phyloP scores from a whole-genome alignment of 1,139 yeast species.

The Lodderomyces metapsilosis region DNA sequence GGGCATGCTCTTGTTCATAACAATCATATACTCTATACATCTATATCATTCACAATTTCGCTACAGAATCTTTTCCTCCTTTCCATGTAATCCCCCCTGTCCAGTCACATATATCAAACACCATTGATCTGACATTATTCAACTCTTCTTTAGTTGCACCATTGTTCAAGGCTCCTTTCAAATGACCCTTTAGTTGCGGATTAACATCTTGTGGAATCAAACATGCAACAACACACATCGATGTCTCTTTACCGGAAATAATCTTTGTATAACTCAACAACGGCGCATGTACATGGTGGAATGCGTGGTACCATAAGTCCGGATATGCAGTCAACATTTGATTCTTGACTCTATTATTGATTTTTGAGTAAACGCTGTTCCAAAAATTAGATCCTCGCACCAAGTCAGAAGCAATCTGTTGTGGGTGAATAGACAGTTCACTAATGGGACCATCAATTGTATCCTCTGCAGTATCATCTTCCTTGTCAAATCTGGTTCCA shows the following conservation, averaged over 20 bases:
- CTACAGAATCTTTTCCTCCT: conserved; percentile 60
- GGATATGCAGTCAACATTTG: conserved; percentile 79
- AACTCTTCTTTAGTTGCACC: conserved; percentile 72
- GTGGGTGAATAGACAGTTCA: conserved; percentile 28
- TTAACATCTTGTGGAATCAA: conserved; percentile 93
- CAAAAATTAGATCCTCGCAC: conserved; percentile 67
- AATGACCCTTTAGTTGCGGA: conserved; percentile 88
- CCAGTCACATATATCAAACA: conserved; percentile 71
- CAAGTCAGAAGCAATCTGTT: conserved; percentile 27
- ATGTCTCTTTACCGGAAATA: conserved; percentile 67
- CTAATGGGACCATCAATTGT: conserved; percentile 48
- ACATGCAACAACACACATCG: conserved; percentile 73
- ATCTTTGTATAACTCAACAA: conserved; percentile 67
- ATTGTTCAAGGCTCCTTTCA: conserved; percentile 77
- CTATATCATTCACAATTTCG: conserved; percentile 37
- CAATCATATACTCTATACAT: too few species aligned
- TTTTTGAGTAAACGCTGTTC: conserved; percentile 73
- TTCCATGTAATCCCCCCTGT: conserved; percentile 56
- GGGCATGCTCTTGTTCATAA: too few species aligned
- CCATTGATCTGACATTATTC: conserved; percentile 56
- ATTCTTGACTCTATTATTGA: conserved; percentile 61
- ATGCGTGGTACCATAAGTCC: conserved; percentile 74
- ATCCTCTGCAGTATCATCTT: conserved; percentile 23
- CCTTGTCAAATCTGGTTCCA: conserved; percentile 32
- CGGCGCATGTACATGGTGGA: conserved; percentile 76